Evolutionary conservation across 2,329 filamentous ascomycete genomes (phyloP), one percentile per base, ranked within the genome.

Genomic region (Coniella lustricola): DNA sequence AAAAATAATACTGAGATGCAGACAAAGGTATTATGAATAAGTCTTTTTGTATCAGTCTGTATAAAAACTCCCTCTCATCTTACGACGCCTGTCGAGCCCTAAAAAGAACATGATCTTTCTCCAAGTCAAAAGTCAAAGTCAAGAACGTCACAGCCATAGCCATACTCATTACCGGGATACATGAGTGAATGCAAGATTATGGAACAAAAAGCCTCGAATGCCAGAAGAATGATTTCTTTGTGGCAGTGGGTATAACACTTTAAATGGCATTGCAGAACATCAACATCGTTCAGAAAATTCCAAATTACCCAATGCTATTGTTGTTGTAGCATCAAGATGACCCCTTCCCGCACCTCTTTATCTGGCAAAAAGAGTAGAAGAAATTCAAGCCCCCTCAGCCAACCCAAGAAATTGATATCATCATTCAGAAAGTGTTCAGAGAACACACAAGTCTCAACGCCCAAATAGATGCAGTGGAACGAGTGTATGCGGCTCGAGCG

Each of bases 201-300:
- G 5, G 10, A 10, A 10, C 5, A 29, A 29, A 29, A 29, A 29
- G 25, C 25, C 25, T 29, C 25, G 10, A 10, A 29, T 46, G 25
- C 39, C n/a, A 48, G 38, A 36, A 35, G 34, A 35, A 36, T 35
- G 36, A 14, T 9, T 34, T 32, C 14, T 35, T 16, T 44, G 10
- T 35, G 48, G 48, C 41, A 34, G 39, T 32, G 44, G 44, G 44
- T 47, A 47, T 48, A 50, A n/a, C n/a, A n/a, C n/a, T n/a, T 50
- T 50, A 48, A 36, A 47, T 29, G 25, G 25, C 48, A 48, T 53
- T 34, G 48, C 48, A 50, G 44, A 50, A 40, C 48, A 44, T 48
- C 33, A 53, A 32, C 45, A 48, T 53, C 44, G 48, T 53, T 29
- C 40, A 42, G 40, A 48, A 13, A 35, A 16, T 40, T 40, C 32